Base-by-base conservation (phyloP, 108 stramenopile genomes). In the Skeletonema menzelii region DNA sequence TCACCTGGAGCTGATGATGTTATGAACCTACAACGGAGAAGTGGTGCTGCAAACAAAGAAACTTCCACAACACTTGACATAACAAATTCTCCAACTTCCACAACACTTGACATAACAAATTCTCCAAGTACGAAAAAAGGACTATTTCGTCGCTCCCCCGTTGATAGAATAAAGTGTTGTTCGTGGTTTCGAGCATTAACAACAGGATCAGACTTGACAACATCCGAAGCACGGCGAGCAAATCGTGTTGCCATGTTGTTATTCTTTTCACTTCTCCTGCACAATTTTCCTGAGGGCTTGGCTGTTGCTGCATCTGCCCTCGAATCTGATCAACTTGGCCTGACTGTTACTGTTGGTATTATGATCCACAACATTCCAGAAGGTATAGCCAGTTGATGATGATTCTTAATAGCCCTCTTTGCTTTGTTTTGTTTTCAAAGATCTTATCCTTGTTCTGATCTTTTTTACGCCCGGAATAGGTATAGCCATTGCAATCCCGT, bases 171-270 rank as follows among this genome's bases (percentile, higher is more conserved):
- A 58, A 26, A 59, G 30, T 70, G 69, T 31, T 70, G 69, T 30
- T 12, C 70, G 19, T 71, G 31, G 12, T 13, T 76, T 27, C 68
- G 69, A 28, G 55, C 26, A 27, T 71, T 78, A 27, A 67, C 69
- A 15, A 70, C 80, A 22, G 87, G 86, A 14, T 59, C 79, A 26
- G 89, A 88, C 65, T 68, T 86, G 31, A 27, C 59, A 37, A 55
- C 74, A 8, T 53, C 73, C 8, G 80, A 84, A 56, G 78, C 85
- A 19, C 77, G 75, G 6, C 77, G 90, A 4, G 87, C 93, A 28
- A 91, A 91, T 81, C 66, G 91, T 53, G 26, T 72, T 24, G 56
- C 71, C 49, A 56, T 72, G 19, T 10, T 72, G 17, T 40, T 72
- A 26, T 72, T 72, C 56, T 27, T 72, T 26, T 65, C 71, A 19